A percentile compares a stretch with the other conserved stretches of the same genome.
Evolutionary conservation across 139 green algal species (phyloP).

Genomic region (Diplosphaera chodatii): DNA sequence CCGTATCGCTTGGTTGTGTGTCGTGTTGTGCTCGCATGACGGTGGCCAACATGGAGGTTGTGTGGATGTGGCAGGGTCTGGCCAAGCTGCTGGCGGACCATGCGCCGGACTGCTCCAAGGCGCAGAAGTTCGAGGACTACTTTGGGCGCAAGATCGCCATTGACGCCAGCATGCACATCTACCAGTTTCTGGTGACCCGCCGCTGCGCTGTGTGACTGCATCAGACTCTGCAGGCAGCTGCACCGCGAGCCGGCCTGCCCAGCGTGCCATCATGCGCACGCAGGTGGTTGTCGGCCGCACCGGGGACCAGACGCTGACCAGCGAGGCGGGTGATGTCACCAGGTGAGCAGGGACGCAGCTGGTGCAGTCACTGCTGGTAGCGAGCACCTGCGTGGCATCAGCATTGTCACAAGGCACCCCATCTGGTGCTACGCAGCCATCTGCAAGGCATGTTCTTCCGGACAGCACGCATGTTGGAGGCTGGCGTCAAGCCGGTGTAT

Average conservation of each 20-base stretch:
- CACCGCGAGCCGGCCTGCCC: too few relatives aligned
- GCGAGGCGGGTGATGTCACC: conserved; percentile 91
- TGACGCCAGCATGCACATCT: conserved; percentile 98
- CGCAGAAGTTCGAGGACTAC: conserved; percentile 93
- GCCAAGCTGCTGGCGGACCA: conserved; percentile 91
- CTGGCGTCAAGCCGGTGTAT: conserved; percentile 91
- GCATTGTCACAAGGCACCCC: not conserved
- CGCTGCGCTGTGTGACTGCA: not conserved
- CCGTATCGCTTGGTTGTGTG: too few relatives aligned
- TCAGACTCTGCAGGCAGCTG: not conserved
- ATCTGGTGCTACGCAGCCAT: conserved; percentile 40
- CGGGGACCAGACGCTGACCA: conserved; percentile 83
- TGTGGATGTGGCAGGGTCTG: conserved; percentile 60
- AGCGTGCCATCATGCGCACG: too few relatives aligned
- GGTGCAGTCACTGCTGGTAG: too few relatives aligned
- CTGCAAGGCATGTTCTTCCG: conserved; percentile 94
- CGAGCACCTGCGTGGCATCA: not conserved
- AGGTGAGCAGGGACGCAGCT: conserved; percentile 33
- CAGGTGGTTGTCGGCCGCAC: conserved; percentile 72
- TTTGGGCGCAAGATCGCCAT: conserved; percentile 96
- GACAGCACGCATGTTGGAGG: conserved; percentile 91
- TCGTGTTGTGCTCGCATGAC: not conserved
- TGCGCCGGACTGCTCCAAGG: conserved; percentile 67
- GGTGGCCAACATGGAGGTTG: not conserved
- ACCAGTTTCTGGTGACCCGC: conserved; percentile 95